Base-by-base conservation (phyloP, 345 rosid genomes). In the Eucalyptus pauciflora region DNA sequence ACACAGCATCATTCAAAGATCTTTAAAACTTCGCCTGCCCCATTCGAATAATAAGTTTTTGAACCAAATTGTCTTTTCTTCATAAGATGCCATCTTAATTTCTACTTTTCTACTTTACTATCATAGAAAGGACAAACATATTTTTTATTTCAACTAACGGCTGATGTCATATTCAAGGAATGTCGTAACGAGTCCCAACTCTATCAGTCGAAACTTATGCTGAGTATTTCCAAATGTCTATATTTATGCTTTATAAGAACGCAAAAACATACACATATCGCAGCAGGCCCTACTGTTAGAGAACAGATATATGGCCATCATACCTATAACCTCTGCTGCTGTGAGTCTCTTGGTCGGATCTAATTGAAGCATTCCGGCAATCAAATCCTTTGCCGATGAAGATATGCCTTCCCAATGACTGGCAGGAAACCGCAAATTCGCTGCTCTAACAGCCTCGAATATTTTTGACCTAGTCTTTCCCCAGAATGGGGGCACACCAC, bases 401-500 rank as follows among this genome's bases (percentile, higher is more conserved):
- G 99, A 95, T 85, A 96, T 92, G 85, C 89, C 87, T 88, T 94
- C 94, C 98, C 99, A 95, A 37, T 93, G 94, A 90, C 94, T 94
- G 22, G 94, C 86, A 80, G 96, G 96, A 89, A 96, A 96, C 90
- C 90, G 92, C 85, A 96, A 93, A 90, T 96, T 94, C 16, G 97
- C 96, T 80, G 96, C 95, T 92, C 96, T 96, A 86, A 97, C 96
- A 89, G 98, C 97, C 88, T 95, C 94, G 90, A 97, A 96, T 89
- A 97, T 96, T 94, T 94, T 92, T 31, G 97, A 95, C 93, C 94
- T 95, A 56, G 98, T 94, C 93, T 94, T 96, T 80, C 98, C 97
- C 95, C 95, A 94, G 83, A 95, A 95, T 13, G 97, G 97, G 13
- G 96, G 96, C 92, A 92, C 91, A 80, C 94, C 95, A 86, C 95